Evolutionary conservation across 257 asterid genomes (phyloP), one percentile per base, ranked within the genome.

Genomic region (Parsonsia alboflavescens): DNA sequence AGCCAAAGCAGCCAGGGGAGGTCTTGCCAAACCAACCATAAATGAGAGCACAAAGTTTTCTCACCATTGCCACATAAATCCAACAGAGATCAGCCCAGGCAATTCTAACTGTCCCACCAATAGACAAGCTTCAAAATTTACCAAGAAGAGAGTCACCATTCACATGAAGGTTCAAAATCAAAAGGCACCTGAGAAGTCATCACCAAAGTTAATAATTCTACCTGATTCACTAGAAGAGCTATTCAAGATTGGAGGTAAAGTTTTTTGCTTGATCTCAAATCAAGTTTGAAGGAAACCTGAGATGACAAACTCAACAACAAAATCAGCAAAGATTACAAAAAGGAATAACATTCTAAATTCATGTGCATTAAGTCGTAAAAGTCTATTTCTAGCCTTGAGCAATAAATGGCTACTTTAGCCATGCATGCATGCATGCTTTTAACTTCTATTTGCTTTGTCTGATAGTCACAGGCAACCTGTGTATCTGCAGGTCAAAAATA

Each of bases 171-270:
- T 56, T 70, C 80, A 73, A 70, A 72, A 82, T 16, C 61, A 71
- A 15, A 63, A 75, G n/a, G 44, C 73, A 71, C 67, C 83, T 21
- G 67, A 75, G 78, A 80, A 86, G 76, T 81, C 77, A 70, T 48
- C 57, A 12, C 76, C 76, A 62, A 79, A 77, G 87, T 85, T 93
- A 64, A 88, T 93, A 36, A 78, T 79, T 71, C 81, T 91, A 69
- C 98, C 98, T 57, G 96, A 88, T 83, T 88, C 98, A 2, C 73
- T 87, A n/a, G 76, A 79, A 50, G 92, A 84, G 76, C 88, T 93
- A 42, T 89, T 89, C 85, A 79, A 56, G 68, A 59, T 84, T 73
- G 96, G 96, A 79, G 91, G 98, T 93, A 88, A 50, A 17, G 73
- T 46, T 50, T 57, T 13, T 59, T 59, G 6, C 66, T 26, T 75